Evolutionary conservation across 805 yeast genomes (phyloP).

Genomic region (Yamadazyma olivae): DNA sequence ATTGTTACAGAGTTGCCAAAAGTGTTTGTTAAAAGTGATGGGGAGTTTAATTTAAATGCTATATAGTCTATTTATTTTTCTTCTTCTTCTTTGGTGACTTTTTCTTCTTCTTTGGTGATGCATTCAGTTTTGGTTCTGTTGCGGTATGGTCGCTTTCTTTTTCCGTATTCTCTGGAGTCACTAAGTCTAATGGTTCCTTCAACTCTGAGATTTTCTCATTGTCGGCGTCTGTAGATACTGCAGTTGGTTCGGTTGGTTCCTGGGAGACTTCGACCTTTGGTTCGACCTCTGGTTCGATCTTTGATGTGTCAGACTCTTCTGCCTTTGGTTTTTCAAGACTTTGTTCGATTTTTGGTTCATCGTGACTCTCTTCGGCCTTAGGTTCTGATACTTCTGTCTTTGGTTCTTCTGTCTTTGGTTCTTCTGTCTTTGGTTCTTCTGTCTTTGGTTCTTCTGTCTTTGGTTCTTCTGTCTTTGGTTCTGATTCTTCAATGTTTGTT

Average conservation of each 20-base stretch:
- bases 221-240: background rate
- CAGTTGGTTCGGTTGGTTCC: too few relatives aligned
- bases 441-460: background rate
- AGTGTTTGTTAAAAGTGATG: slow-evolving; percentile 47
- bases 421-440: background rate
- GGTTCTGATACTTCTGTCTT: background rate
- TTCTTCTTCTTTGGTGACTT: slow-evolving; percentile 12
- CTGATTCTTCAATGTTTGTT: background rate
- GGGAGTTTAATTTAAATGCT: slow-evolving; percentile 45
- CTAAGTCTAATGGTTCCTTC: background rate
- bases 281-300: background rate
- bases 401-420: background rate
- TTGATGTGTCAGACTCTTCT: background rate
- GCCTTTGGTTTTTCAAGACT: slow-evolving; percentile 1
- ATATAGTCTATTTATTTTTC: slow-evolving; percentile 5
- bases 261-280: background rate
- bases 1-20: slow-evolving; percentile 78
- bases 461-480: background rate
- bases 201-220: too few relatives aligned
- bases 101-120: slow-evolving; percentile 9
- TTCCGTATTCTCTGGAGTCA: background rate
- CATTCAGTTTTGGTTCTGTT: slow-evolving; percentile 1
- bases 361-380: background rate
- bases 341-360: background rate
- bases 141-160: background rate